Conservation (phyloP, 306 rosid species). For the Vigna hirtella region DNA sequence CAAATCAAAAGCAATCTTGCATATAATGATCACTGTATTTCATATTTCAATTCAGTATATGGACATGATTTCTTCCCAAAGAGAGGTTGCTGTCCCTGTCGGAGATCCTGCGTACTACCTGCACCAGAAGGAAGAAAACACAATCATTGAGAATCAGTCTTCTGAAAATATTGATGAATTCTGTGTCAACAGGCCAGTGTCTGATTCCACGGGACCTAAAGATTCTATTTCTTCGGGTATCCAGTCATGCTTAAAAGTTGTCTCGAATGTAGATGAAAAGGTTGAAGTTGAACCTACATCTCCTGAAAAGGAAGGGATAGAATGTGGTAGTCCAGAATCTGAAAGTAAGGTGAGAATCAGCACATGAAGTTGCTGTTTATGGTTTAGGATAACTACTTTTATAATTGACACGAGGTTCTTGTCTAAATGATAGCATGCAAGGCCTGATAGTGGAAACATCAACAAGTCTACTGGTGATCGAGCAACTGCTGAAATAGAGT, state of each 20-base stretch:
- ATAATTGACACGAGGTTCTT: slow-evolving; percentile 32
- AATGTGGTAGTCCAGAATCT: slow-evolving; percentile 48
- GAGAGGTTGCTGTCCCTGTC: slow-evolving; percentile 48
- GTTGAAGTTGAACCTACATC: slow-evolving; percentile 50
- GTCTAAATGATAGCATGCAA: slow-evolving; percentile 56
- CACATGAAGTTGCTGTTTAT: slow-evolving; percentile 18
- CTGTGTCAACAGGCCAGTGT: slow-evolving; percentile 39
- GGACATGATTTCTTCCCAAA: slow-evolving; percentile 43
- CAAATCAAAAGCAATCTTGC: slow-evolving; percentile 29
- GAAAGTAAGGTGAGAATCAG: slow-evolving; percentile 64
- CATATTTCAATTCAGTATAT: slow-evolving; percentile 60
- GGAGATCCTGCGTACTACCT: slow-evolving; percentile 44
- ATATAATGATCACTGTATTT: slow-evolving; percentile 33
- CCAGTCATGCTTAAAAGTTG: slow-evolving; percentile 52
- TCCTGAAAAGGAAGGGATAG: slow-evolving; percentile 43
- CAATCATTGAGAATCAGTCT: slow-evolving; percentile 40
- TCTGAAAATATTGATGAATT: slow-evolving; percentile 35
- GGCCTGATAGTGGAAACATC: slow-evolving; percentile 46
- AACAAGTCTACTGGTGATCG: slow-evolving; percentile 57
- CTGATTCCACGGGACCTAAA: slow-evolving; percentile 51
- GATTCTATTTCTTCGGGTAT: slow-evolving; percentile 49
- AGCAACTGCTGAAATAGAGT: slow-evolving; percentile 67
- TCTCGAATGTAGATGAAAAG: slow-evolving; percentile 56
- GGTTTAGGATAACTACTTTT: slow-evolving; percentile 35
- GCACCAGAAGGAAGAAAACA: slow-evolving; percentile 47